phyloP scores from a whole-genome alignment of 306 rosid genomes.

The Prunus mume region DNA sequence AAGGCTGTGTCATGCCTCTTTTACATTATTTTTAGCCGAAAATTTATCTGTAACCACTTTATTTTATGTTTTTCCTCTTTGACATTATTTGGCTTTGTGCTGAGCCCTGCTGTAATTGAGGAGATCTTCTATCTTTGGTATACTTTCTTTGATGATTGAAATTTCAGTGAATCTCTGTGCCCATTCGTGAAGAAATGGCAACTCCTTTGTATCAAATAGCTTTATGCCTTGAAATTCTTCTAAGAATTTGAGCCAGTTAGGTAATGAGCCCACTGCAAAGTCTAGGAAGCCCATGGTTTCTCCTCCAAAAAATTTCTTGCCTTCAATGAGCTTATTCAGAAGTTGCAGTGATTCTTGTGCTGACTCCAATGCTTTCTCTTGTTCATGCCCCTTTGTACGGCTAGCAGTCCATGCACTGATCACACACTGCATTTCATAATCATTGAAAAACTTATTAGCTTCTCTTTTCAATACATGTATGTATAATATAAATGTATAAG shows the following conservation, averaged over 20 bases:
- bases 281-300: constrained; percentile 49
- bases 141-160: constrained; percentile 45
- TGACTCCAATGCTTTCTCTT: constrained; percentile 46
- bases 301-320: constrained; percentile 55
- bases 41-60: neutral
- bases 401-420: constrained; percentile 51
- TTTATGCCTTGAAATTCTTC: constrained; percentile 52
- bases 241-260: constrained; percentile 42
- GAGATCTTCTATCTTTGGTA: constrained; percentile 16
- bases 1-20: neutral
- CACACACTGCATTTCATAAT: constrained; percentile 31
- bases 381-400: constrained; percentile 40
- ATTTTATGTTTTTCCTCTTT: neutral
- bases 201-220: constrained; percentile 36
- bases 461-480: neutral
- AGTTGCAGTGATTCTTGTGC: constrained; percentile 44
- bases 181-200: constrained; percentile 53
- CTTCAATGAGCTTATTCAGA: constrained; percentile 40
- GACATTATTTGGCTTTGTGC: neutral
- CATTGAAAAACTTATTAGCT: neutral
- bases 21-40: neutral
- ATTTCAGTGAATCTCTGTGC: constrained; percentile 40
- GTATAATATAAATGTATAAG: neutral
- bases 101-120: constrained; percentile 8
- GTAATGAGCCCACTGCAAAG: constrained; percentile 45